Base-by-base conservation (phyloP, 176 grass and related monocot genomes). In the Pontederia paniculata region DNA sequence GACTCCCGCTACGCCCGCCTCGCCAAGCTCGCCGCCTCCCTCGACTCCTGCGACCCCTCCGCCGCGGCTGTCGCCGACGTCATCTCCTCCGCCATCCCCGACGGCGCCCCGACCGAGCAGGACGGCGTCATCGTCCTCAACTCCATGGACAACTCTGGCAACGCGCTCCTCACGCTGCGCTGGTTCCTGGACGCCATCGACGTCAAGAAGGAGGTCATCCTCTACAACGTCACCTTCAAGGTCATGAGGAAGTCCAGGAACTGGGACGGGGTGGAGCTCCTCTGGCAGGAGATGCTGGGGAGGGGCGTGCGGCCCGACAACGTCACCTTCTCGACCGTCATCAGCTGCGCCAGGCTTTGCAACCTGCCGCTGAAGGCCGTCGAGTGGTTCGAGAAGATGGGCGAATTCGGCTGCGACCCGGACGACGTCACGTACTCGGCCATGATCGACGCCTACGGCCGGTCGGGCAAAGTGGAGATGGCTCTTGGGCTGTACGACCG, bases 381-480 rank as follows among this genome's bases (percentile, higher is more conserved):
- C 25, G 91, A 97, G 81, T 97, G 85, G 82, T 91, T 81, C 65
- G 93, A 97, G 68, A 90, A 91, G 72, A 97, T 87, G 86, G 65
- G 80, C 17, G 83, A 67, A 16, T 79, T 81, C 11, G 74, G 69
- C 44, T 97, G 82, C 77, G 67, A 52, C n/a, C 93, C 93, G 8
- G 78, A 79, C 65, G 71, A 77, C 50, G 74, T 91, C 72, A 84
- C 80, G 0, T 84, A 71, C 71, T 81, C 93, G 16, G 79, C 60
- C 54, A 80, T 91, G 65, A 97, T 97, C 48, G 82, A 83, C 45
- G 77, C 86, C 42, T 97, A 84, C 49, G 83, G 86, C 13, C 82
- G 74, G 25, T 75, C 74, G 15, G 86, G 80, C 63, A 47, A 90
- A 41, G 58, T 85, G 50, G 80, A 82, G 48, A 78, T 51, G 72